Evolutionary conservation across 176 grass and related monocot genomes (phyloP), one percentile per base, ranked within the genome.

Genomic region (Triticum monococcum): DNA sequence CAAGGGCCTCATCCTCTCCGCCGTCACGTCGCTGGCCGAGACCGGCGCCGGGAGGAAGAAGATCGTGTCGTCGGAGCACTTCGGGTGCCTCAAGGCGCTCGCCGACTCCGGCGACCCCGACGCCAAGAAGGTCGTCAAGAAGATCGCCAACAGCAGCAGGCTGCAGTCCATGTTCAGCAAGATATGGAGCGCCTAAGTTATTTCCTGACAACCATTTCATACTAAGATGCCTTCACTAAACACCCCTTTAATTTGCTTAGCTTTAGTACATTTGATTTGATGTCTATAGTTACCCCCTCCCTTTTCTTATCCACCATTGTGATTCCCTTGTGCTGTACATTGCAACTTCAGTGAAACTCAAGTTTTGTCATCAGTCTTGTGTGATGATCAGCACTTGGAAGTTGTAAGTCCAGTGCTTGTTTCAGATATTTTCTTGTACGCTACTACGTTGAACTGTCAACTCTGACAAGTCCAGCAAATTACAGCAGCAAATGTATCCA

Each of bases 91-190:
- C 54, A 93, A 96, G 80, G 90, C 90, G 69, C 79, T 98, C 4
- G 97, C 90, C 24, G 90, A 90, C 17, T 63, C 91, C 25, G 90
- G 89, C 0, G 91, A 89, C 28, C 69, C 75, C 1, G 94, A 96
- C 33, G 97, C 97, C 0, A 96, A 90, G 81, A 96, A 92, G 70
- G 83, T 92, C 12, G 68, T 98, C 40, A 98, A 92, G 88, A 98
- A 94, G 78, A 90, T 98, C 41, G 89, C 85, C 38, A 57, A 75
- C 70, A 98, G 82, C 41, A 43, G 41, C 87, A 92, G 86, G 84
- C 62, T 96, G 32, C 88, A 94, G 63, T 91, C 81, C 4, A 92
- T 96, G 25, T 77, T 94, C 68, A 91, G 87, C 66, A 94, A 92
- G 88, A 96, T 98, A 83, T 98, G 93, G 93, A 94, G 87, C 65